These are phyloP conservation scores for Teratosphaeria nubilosa DNA, from an alignment of 2,329 filamentous ascomycete genomes.

Conservation along the genomic window DNA sequence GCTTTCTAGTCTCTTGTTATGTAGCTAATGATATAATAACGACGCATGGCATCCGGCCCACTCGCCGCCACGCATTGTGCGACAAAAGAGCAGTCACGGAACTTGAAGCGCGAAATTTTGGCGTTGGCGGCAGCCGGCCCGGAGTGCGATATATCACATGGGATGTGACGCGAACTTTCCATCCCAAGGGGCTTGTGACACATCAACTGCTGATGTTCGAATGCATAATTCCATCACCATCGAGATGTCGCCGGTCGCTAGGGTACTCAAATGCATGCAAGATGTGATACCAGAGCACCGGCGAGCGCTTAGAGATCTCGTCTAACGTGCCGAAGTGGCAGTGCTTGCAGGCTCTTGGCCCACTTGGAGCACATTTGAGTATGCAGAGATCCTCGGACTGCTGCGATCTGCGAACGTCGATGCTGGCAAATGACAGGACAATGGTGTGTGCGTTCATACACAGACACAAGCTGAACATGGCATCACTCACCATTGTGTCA, in stretches of 20 bases:
- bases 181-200: not conserved
- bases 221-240: not conserved
- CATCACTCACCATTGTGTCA: not conserved
- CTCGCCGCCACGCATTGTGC: not conserved
- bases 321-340: not conserved
- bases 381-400: not conserved
- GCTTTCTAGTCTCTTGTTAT: not conserved
- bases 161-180: not conserved
- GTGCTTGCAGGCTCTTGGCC: not conserved
- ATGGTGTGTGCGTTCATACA: not conserved
- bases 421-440: not conserved
- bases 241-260: not conserved
- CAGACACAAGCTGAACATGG: not conserved
- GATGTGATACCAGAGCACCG: not conserved
- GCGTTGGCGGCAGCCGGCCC: not conserved
- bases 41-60: not conserved
- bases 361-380: not conserved
- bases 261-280: not conserved
- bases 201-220: not conserved
- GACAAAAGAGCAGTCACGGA: not conserved
- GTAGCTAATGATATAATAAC: not conserved
- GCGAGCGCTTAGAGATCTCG: not conserved
- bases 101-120: not conserved
- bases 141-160: not conserved
- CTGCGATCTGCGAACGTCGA: not conserved